These are phyloP conservation scores for Aspergillus haitiensis DNA, from an alignment of 495 filamentous ascomycete species.

Conservation along the genomic window DNA sequence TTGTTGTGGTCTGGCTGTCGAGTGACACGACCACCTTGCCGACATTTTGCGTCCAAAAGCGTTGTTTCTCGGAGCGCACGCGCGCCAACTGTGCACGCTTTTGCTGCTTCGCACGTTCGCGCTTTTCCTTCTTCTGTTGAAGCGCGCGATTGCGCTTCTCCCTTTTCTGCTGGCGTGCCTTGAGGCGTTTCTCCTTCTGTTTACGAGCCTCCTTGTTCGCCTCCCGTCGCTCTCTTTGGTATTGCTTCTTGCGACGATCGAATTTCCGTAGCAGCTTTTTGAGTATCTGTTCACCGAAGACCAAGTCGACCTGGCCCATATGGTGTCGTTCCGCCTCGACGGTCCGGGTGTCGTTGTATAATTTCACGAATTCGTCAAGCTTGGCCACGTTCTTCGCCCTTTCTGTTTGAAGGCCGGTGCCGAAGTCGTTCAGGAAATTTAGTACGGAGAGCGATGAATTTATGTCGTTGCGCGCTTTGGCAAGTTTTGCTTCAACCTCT, in stretches of 20 bases:
- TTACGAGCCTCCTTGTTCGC: slow-evolving; percentile 31
- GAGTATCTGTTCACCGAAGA: slow-evolving; percentile 13
- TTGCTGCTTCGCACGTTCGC: slow-evolving; percentile 23
- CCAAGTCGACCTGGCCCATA: slow-evolving; percentile 13
- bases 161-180: slow-evolving; percentile 30
- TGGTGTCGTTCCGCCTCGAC: slow-evolving; percentile 15
- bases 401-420: slow-evolving; percentile 3
- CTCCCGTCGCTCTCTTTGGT: slow-evolving; percentile 27
- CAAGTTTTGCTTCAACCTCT: slow-evolving; percentile 8
- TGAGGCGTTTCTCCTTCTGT: slow-evolving; percentile 10
- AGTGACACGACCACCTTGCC: slow-evolving; percentile 53
- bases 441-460: slow-evolving; percentile 19
- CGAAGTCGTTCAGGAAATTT: slow-evolving; percentile 26
- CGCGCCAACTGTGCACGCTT: slow-evolving; percentile 32
- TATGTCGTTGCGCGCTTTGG: slow-evolving; percentile 24
- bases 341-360: slow-evolving; percentile 18
- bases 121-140: slow-evolving; percentile 7
- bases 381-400: slow-evolving; percentile 18
- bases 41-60: slow-evolving; percentile 58
- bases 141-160: slow-evolving; percentile 26
- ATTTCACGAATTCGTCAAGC: slow-evolving; percentile 24
- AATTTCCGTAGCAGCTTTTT: slow-evolving; percentile 13
- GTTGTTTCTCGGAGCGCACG: slow-evolving; percentile 50
- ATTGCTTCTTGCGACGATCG: slow-evolving; percentile 32
- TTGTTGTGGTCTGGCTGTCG: slow-evolving; percentile 44